Evolutionary conservation across 2,329 filamentous ascomycete species (phyloP).

Genomic region (Moelleriella libera): DNA sequence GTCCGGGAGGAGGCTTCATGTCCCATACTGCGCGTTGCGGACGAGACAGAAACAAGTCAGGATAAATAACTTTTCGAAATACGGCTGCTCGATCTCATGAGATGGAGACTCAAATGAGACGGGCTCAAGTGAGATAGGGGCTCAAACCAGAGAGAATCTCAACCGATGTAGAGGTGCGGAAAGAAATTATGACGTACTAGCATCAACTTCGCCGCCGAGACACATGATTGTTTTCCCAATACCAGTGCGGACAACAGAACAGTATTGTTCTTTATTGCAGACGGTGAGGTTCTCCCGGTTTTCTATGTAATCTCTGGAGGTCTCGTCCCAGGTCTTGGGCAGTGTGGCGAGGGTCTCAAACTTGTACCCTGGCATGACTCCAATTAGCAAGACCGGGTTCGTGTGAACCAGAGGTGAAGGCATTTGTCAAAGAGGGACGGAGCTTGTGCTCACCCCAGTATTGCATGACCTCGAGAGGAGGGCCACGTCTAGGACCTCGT

Average conservation of each 20-base stretch:
- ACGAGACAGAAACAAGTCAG: neutral
- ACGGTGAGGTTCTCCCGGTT: slow-evolving; percentile 55
- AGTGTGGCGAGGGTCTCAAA: slow-evolving; percentile 80
- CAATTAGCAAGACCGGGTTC: too few relatives aligned
- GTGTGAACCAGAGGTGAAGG: too few relatives aligned
- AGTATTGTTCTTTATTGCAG: slow-evolving; percentile 89
- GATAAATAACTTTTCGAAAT: neutral
- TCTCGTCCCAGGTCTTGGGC: slow-evolving; percentile 58
- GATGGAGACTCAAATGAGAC: neutral
- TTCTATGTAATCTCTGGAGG: slow-evolving; percentile 65
- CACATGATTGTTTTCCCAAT: slow-evolving; percentile 64
- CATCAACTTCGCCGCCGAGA: slow-evolving; percentile 88
- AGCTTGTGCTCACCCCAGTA: slow-evolving; percentile 57
- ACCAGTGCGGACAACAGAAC: slow-evolving; percentile 80
- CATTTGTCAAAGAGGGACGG: neutral
- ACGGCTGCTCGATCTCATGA: too few relatives aligned
- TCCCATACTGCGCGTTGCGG: slow-evolving; percentile 53
- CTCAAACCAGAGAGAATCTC: slow-evolving; percentile 2
- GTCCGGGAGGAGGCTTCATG: slow-evolving; percentile 52
- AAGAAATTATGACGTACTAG: slow-evolving; percentile 33
- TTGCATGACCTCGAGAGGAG: slow-evolving; percentile 67
- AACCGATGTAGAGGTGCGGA: neutral
- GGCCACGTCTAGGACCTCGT: slow-evolving; percentile 19
- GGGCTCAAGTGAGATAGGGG: neutral
- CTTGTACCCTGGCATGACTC: slow-evolving; percentile 60